Evolutionary conservation across 257 asterid species (phyloP).

Genomic region (Ilex aquifolium): DNA sequence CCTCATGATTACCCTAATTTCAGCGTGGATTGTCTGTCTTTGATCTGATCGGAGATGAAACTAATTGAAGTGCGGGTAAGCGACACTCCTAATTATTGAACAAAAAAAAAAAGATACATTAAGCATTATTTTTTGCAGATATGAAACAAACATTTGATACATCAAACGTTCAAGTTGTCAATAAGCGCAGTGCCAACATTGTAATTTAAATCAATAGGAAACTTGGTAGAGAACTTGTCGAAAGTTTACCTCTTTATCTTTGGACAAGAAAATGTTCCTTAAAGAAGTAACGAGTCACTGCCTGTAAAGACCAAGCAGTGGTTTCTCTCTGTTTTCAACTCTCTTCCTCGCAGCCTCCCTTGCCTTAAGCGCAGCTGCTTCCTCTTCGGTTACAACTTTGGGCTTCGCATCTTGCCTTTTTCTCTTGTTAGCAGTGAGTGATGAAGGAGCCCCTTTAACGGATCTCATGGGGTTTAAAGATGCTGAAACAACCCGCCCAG

Average conservation of each 20-base stretch:
- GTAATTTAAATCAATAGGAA: not conserved
- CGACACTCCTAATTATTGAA: no score
- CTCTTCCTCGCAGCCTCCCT: slow-evolving; percentile 93
- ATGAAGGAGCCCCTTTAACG: slow-evolving; percentile 64
- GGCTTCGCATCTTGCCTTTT: slow-evolving; percentile 72
- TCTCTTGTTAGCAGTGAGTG: slow-evolving; percentile 61
- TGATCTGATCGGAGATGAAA: no score
- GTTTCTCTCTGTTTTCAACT: slow-evolving; percentile 80
- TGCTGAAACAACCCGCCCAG: slow-evolving; percentile 66
- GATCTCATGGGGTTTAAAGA: slow-evolving; percentile 68
- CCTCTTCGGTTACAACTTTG: slow-evolving; percentile 65
- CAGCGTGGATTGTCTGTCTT: no score
- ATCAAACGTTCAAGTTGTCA: no score
- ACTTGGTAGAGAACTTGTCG: not conserved
- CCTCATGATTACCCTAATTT: no score
- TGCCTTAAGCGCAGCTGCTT: slow-evolving; percentile 81
- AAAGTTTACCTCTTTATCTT: slow-evolving; percentile 26
- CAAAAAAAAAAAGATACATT: no score
- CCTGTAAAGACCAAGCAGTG: slow-evolving; percentile 46
- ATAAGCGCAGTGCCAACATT: not conserved
- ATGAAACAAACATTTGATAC: no score
- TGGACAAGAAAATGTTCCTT: slow-evolving; percentile 17
- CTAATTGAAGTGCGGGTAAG: no score
- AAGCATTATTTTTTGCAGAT: no score
- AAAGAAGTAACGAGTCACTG: slow-evolving; percentile 19